phyloP scores from a whole-genome alignment of 768 basidiomycete species.

The Naganishia randhawae region DNA sequence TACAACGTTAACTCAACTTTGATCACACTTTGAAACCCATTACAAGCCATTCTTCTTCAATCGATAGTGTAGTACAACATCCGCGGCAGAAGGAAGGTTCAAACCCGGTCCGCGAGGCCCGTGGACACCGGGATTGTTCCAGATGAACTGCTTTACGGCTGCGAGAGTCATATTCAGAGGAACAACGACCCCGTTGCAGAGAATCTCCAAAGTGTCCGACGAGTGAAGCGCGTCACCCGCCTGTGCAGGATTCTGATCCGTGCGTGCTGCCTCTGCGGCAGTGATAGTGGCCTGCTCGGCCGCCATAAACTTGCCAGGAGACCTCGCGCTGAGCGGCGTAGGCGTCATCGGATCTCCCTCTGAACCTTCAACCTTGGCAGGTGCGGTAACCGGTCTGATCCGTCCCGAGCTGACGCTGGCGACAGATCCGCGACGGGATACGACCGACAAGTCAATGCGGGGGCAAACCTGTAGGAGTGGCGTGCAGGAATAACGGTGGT shows the following conservation, averaged over 20 bases:
- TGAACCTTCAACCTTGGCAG: constrained; percentile 2
- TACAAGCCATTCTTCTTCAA: constrained; percentile 32
- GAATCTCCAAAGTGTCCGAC: constrained; percentile 76
- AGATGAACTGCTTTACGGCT: constrained; percentile 82
- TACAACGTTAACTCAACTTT: constrained; percentile 1
- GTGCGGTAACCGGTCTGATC: constrained; percentile 9
- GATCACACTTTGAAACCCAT: background rate
- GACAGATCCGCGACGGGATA: constrained; percentile 15
- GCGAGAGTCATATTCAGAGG: constrained; percentile 86
- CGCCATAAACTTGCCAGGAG: constrained; percentile 19
- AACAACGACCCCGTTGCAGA: constrained; percentile 79
- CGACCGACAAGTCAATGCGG: constrained; percentile 11
- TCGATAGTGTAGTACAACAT: constrained; percentile 48
- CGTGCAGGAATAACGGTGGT: constrained; percentile 6
- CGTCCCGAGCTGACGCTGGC: constrained; percentile 21
- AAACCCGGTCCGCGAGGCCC: background rate
- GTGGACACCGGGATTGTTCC: constrained; percentile 56
- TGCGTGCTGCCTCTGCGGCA: background rate
- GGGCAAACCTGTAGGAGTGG: constrained; percentile 23
- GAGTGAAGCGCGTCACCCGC: constrained; percentile 37
- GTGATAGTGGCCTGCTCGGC: constrained; percentile 17
- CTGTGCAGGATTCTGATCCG: background rate
- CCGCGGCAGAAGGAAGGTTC: constrained; percentile 36
- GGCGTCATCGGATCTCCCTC: constrained; percentile 5
- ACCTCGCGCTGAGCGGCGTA: background rate